Conservation (phyloP, 2,329 filamentous ascomycete species). For the Didymella arachidicola region DNA sequence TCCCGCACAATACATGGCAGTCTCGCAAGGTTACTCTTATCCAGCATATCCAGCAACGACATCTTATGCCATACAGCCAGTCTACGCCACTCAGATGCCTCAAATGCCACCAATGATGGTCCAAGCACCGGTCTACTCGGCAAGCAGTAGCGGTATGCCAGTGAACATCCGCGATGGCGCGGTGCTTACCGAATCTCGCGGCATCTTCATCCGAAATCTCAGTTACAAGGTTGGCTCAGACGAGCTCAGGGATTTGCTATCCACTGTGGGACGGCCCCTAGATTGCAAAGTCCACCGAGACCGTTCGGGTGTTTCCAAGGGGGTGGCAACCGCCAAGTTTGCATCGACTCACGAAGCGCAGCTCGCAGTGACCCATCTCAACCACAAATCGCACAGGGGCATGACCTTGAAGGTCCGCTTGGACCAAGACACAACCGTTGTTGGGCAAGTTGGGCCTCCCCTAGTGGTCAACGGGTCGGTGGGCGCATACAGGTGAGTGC, state of each 20-base stretch:
- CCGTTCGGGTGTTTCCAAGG: conserved; percentile 39
- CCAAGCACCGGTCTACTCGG: conserved; percentile 39
- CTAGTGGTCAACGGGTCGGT: conserved; percentile 21
- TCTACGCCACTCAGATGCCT: conserved; percentile 32
- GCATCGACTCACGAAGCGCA: conserved; percentile 42
- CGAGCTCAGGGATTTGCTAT: conserved; percentile 41
- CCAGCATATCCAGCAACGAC: conserved; percentile 32
- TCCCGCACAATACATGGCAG: conserved; percentile 27
- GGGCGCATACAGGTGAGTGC: conserved; percentile 18
- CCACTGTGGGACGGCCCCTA: conserved; percentile 35
- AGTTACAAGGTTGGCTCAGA: conserved; percentile 36
- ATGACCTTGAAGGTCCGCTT: conserved; percentile 45
- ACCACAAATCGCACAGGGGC: conserved; percentile 40
- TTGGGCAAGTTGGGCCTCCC: conserved; percentile 41
- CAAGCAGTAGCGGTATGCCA: conserved; percentile 44
- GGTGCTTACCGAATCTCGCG: conserved; percentile 48
- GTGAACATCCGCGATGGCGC: conserved; percentile 50
- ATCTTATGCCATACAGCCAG: conserved; percentile 28
- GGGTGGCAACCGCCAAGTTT: conserved; percentile 46
- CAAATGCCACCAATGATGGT: conserved; percentile 19
- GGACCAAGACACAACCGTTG: conserved; percentile 45
- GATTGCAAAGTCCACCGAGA: conserved; percentile 40
- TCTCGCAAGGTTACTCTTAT: conserved; percentile 35
- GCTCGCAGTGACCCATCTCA: conserved; percentile 37
- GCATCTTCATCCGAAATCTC: conserved; percentile 48